Evolutionary conservation across 2,329 filamentous ascomycete species (phyloP), one percentile per base, ranked within the genome.

Genomic region (Colletotrichum limetticola): DNA sequence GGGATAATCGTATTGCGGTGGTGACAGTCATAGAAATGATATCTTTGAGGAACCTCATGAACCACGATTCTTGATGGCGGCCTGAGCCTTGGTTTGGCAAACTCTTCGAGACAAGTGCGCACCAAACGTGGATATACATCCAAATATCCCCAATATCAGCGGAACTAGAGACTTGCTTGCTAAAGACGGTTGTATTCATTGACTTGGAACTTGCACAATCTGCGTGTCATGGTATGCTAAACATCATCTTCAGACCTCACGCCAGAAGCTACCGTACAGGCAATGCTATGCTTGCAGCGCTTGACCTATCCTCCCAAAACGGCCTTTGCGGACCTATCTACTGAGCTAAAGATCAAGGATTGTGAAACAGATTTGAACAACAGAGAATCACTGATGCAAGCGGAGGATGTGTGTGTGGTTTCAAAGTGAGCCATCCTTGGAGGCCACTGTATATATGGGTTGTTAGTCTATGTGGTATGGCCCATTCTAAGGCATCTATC

Each of bases 401-500:
- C 53, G n/a, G 30, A 64, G 19, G 6, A 14, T 3, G 11, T 5
- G 11, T 5, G 8, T 35, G 26, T 6, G 42, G 46, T 64, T 19
- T 12, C 32, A 26, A 8, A 2, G 14, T 55, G 28, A 30, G 67
- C 53, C 72, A 52, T 60, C 28, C 57, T 49, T 46, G 26, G 26
- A 57, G 59, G 66, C 32, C 59, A 24, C 42, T 46, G 14, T 5
- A 7, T 56, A 11, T 35, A 35, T 35, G 32, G 32, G 58, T 7
- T 57, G 37, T 22, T 30, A 37, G 42, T 59, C 59, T 64, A 64
- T 56, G 9, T 46, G 19, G 5, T 35, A 5, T 22, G n/a, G 46
- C 30, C 37, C 14, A 28, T 53, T 72, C 59, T 69, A 66, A 66
- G 35, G 60, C 12, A 12, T 71, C 71, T 73, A 66, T 58, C 26